Conservation (phyloP, 345 rosid species). For the Clarkia xantiana region DNA sequence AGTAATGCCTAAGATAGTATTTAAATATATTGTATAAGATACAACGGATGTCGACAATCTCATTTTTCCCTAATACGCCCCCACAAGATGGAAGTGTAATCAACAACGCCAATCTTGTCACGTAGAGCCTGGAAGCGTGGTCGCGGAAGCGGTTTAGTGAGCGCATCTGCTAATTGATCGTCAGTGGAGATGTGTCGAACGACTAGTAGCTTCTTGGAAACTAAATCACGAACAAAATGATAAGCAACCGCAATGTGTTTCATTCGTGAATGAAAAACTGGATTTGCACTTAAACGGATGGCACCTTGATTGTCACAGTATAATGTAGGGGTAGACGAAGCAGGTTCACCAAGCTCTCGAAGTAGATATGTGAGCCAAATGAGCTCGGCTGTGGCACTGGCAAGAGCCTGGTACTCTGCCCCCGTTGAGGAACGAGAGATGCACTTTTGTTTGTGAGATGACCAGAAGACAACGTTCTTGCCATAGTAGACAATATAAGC, state of each 20-base stretch:
- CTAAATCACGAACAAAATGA: not conserved
- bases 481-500: not conserved
- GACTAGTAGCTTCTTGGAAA: not conserved
- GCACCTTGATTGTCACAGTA: not conserved
- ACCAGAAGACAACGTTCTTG: not conserved
- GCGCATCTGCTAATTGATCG: not conserved
- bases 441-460: no score
- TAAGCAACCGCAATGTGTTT: constrained; percentile 2
- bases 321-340: no score
- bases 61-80: not conserved
- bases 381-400: not conserved
- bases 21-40: no score
- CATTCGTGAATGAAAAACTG: not conserved
- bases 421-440: not conserved
- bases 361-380: no score
- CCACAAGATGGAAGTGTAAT: not conserved
- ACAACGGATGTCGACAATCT: no score
- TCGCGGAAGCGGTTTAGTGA: not conserved
- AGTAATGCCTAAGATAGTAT: no score
- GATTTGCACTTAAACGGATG: not conserved
- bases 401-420: not conserved
- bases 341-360: no score
- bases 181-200: not conserved
- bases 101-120: not conserved
- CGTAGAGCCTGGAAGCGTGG: not conserved